phyloP scores from a whole-genome alignment of 2,329 filamentous ascomycete species.

The Didymella lethalis region DNA sequence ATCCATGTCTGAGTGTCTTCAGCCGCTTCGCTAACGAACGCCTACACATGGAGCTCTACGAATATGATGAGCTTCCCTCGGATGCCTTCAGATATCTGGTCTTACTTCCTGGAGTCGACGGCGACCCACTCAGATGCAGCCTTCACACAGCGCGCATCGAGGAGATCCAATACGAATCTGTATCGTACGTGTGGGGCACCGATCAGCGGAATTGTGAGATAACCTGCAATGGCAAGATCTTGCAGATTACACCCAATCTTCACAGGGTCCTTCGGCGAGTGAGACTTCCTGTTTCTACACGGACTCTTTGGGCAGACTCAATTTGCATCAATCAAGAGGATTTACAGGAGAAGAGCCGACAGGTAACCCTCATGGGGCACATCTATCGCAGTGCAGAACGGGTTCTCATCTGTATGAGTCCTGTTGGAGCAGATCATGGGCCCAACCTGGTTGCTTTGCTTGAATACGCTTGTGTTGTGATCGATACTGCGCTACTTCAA shows the following conservation, averaged over 20 bases:
- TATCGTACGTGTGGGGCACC: conserved; percentile 28
- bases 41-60: neutral
- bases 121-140: conserved; percentile 16
- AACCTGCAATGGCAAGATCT: conserved; percentile 10
- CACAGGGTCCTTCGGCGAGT: conserved; percentile 18
- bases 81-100: conserved; percentile 9
- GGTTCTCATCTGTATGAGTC: neutral
- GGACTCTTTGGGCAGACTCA: conserved; percentile 1
- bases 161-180: conserved; percentile 15
- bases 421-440: neutral
- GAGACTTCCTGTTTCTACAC: neutral
- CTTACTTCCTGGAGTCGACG: neutral
- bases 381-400: neutral
- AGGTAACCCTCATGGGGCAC: neutral
- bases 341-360: neutral
- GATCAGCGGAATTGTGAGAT: conserved; percentile 9
- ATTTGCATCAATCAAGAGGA: neutral
- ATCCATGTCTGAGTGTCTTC: neutral
- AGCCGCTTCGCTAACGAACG: neutral
- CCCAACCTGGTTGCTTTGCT: conserved; percentile 12
- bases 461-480: conserved; percentile 11
- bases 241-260: conserved; percentile 18
- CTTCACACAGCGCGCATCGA: conserved; percentile 15
- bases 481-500: neutral
- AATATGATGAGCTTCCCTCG: neutral